phyloP scores from a whole-genome alignment of 2,329 filamentous ascomycete genomes.

The Verticillium nonalfalfae region DNA sequence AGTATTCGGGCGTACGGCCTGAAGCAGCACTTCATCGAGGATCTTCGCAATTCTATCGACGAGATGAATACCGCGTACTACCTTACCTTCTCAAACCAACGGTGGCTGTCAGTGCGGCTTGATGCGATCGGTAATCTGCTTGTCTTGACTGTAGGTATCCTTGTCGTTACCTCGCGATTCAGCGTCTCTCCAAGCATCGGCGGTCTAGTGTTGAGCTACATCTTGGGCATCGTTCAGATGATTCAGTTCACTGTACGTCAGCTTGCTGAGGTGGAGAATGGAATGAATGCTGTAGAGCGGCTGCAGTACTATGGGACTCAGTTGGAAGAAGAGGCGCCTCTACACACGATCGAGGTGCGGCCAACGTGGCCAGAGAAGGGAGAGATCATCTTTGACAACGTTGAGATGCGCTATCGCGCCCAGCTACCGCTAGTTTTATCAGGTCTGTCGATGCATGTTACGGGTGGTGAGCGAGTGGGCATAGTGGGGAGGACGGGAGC shows the following conservation, averaged over 20 bases:
- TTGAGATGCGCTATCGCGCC: constrained; percentile 72
- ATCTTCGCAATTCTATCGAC: constrained; percentile 70
- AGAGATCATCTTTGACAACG: constrained; percentile 69
- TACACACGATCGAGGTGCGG: constrained; percentile 68
- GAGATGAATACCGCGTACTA: constrained; percentile 94
- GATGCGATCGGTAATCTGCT: constrained; percentile 79
- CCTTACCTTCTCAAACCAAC: constrained; percentile 89
- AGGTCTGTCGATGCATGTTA: constrained; percentile 65
- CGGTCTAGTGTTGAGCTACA: constrained; percentile 87
- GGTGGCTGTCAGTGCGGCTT: constrained; percentile 82
- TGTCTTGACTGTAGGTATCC: constrained; percentile 80
- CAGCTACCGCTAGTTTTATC: constrained; percentile 68
- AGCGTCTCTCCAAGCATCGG: constrained; percentile 76
- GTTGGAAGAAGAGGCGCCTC: constrained; percentile 82
- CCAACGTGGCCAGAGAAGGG: constrained; percentile 80
- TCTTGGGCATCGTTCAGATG: constrained; percentile 89
- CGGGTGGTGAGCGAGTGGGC: constrained; percentile 71
- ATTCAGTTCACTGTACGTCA: constrained; percentile 93
- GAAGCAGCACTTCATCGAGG: constrained; percentile 63
- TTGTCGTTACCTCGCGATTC: constrained; percentile 90
- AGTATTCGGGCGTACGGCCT: constrained; percentile 88
- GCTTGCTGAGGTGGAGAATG: constrained; percentile 91
- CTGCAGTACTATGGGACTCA: constrained; percentile 83
- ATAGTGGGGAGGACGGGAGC: constrained; percentile 78
- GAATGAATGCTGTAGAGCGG: constrained; percentile 95